Conservation (phyloP, 1,284 basidiomycete species). For the Exsudoporus floridanus region DNA sequence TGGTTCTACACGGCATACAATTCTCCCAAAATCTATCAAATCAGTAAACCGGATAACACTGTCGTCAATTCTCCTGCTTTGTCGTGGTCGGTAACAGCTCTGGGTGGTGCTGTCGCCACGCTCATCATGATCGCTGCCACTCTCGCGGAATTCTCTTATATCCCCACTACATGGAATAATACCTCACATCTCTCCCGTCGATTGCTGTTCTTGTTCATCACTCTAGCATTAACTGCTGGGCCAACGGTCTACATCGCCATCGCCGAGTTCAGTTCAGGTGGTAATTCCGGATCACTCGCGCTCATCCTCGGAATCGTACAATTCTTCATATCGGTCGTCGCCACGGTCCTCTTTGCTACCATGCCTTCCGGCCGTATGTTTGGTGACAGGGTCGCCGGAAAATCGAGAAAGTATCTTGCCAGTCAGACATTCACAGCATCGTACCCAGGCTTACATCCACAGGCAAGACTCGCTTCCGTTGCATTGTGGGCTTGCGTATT, state of each 20-base stretch:
- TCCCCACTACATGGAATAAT: constrained; percentile 97
- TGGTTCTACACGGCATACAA: constrained; percentile 97
- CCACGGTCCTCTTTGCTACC: constrained; percentile 79
- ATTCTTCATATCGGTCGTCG: constrained; percentile 83
- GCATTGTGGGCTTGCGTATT: constrained; percentile 88
- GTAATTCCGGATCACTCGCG: constrained; percentile 66
- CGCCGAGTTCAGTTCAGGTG: constrained; percentile 50
- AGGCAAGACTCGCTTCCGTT: constrained; percentile 71
- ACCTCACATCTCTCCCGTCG: constrained; percentile 90
- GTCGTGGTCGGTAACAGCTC: constrained; percentile 84
- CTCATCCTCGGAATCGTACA: constrained; percentile 91
- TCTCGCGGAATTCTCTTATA: constrained; percentile 90
- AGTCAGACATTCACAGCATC: constrained; percentile 95
- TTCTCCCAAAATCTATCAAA: constrained; percentile 78
- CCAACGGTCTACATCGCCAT: constrained; percentile 91
- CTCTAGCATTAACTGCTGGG: constrained; percentile 80
- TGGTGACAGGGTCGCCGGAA: constrained; percentile 91
- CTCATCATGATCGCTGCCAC: constrained; percentile 93
- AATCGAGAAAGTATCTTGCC: constrained; percentile 91
- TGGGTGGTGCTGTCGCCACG: constrained; percentile 88
- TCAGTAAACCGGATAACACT: constrained; percentile 27
- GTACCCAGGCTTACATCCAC: constrained; percentile 68
- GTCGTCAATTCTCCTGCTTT: constrained; percentile 64
- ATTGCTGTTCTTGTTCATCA: constrained; percentile 80
- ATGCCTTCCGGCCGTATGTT: constrained; percentile 94